Conservation (phyloP, 106 monocot species). For the Hemerocallis citrina region DNA sequence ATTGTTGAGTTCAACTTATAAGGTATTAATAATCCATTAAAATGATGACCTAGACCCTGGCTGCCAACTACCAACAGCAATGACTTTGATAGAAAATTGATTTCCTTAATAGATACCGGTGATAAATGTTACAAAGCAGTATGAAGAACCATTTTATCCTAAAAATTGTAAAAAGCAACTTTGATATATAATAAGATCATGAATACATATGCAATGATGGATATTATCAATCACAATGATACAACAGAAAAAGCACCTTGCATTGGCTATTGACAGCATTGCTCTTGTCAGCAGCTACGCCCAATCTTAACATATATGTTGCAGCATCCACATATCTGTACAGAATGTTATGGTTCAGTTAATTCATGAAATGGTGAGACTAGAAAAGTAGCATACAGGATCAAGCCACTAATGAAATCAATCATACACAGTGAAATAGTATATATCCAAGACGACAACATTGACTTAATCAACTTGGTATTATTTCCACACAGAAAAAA, state of each 20-base stretch:
- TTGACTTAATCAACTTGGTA: neutral
- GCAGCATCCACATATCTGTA: slow-evolving; percentile 87
- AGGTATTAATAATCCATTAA: too few relatives aligned
- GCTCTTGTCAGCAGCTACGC: slow-evolving; percentile 82
- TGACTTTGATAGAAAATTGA: neutral
- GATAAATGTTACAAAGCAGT: neutral
- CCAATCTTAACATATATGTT: slow-evolving; percentile 59
- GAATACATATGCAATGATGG: neutral
- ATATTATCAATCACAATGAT: neutral
- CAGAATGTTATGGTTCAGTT: neutral
- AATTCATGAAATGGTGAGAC: neutral
- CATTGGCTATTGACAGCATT: slow-evolving; percentile 96
- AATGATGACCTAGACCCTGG: too few relatives aligned
- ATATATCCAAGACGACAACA: neutral
- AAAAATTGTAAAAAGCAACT: neutral
- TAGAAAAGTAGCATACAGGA: neutral
- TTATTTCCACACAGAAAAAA: too few relatives aligned
- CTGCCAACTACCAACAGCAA: neutral
- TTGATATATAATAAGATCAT: neutral
- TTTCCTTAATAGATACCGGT: neutral
- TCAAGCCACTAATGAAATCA: neutral
- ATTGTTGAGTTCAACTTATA: too few relatives aligned
- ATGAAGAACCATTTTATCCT: neutral
- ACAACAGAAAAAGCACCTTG: slow-evolving; percentile 44
- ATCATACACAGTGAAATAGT: neutral